phyloP scores from a whole-genome alignment of 768 basidiomycete species.

The Udeniomyces megalosporus region DNA sequence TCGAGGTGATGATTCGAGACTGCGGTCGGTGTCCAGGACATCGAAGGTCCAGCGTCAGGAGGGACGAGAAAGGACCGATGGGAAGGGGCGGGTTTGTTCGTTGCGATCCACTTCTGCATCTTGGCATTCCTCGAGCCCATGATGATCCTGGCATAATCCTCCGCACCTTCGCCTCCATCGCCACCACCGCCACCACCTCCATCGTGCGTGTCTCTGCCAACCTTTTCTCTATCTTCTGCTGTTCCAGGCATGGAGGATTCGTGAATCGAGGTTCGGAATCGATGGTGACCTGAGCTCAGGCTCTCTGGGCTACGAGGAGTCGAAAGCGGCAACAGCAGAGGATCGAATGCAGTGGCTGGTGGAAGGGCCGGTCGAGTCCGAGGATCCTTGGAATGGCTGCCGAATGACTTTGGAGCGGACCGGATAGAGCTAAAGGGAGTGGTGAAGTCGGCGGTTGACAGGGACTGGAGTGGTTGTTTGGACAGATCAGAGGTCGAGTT shows the following conservation, averaged over 20 bases:
- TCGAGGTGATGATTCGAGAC: neutral
- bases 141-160: slow-evolving; percentile 28
- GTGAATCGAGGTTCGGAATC: slow-evolving; percentile 15
- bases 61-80: neutral
- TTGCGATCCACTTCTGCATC: slow-evolving; percentile 29
- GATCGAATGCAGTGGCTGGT: neutral
- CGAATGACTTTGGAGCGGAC: slow-evolving; percentile 2
- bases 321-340: neutral
- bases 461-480: neutral
- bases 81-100: slow-evolving; percentile 12
- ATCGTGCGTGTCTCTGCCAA: neutral
- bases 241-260: neutral
- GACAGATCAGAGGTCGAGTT: too few relatives aligned
- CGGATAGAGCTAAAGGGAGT: neutral
- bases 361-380: neutral
- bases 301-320: neutral
- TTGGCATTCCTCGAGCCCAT: slow-evolving; percentile 33
- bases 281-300: neutral
- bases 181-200: neutral
- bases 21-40: neutral
- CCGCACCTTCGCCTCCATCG: neutral
- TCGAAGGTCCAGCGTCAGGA: neutral
- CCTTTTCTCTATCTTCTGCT: neutral
- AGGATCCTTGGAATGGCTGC: neutral
- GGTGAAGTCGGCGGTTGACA: neutral